These are phyloP conservation scores for Limnomonas spitsbergensis DNA, from an alignment of 139 green algal genomes.

Conservation along the genomic window DNA sequence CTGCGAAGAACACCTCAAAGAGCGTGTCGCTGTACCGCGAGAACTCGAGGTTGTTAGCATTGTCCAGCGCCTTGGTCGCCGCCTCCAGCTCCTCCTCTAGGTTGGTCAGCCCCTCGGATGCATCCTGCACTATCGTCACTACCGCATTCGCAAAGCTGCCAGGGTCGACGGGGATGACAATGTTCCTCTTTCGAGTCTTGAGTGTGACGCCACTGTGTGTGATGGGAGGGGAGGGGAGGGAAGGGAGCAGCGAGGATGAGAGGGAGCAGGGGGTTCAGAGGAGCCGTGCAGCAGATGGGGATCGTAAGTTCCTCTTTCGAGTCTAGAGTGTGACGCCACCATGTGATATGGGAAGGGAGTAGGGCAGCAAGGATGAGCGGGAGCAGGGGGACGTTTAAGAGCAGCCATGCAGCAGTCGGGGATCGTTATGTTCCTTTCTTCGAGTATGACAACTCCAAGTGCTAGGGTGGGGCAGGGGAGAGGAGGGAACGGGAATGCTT, in stretches of 20 bases:
- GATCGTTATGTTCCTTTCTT: too few relatives aligned
- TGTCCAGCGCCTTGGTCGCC: constrained; percentile 77
- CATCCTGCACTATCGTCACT: constrained; percentile 77
- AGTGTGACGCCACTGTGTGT: constrained; percentile 79
- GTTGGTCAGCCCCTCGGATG: constrained; percentile 49
- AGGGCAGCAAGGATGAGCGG: too few relatives aligned
- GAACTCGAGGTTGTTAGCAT: constrained; percentile 81
- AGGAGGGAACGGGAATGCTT: too few relatives aligned
- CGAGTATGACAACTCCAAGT: too few relatives aligned
- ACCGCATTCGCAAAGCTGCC: constrained; percentile 88
- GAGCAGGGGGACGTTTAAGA: too few relatives aligned
- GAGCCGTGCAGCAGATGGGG: too few relatives aligned
- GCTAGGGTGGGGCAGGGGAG: too few relatives aligned
- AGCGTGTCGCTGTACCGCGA: constrained; percentile 92
- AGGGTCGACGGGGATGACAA: constrained; percentile 89
- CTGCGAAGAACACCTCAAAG: constrained; percentile 92
- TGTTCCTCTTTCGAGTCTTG: constrained; percentile 96
- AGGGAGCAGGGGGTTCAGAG: too few relatives aligned
- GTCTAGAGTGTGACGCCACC: too few relatives aligned
- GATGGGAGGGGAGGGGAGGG: background rate
- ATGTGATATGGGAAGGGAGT: too few relatives aligned
- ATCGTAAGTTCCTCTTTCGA: too few relatives aligned
- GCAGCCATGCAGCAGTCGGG: too few relatives aligned
- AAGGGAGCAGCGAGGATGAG: background rate
- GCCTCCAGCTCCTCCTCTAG: constrained; percentile 72